Evolutionary conservation across 352 stramenopile genomes (phyloP).

Genomic region (Pythium phragmiticola): DNA sequence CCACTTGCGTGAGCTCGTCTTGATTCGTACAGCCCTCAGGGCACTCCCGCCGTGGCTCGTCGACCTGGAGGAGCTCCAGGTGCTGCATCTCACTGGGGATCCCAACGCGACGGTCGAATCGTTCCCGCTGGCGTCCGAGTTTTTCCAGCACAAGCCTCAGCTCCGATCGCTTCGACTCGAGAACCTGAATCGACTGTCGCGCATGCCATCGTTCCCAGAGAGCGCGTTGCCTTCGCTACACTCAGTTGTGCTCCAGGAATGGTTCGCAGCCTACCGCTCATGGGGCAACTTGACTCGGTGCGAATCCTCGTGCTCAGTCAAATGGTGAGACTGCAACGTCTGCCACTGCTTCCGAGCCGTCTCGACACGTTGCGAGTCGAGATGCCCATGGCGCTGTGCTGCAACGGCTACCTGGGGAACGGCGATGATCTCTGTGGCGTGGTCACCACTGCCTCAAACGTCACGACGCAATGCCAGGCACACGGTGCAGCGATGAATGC

Average conservation of each 20-base stretch:
- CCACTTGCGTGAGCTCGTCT: constrained; percentile 11
- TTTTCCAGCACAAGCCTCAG: constrained; percentile 3
- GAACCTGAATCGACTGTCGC: background rate
- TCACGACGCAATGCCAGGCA: background rate
- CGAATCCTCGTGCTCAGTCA: background rate
- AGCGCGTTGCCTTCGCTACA: background rate
- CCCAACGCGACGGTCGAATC: constrained; percentile 5
- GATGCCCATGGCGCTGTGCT: constrained; percentile 21
- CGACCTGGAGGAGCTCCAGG: constrained; percentile 13
- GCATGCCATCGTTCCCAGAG: constrained; percentile 10
- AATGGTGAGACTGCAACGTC: constrained; percentile 7
- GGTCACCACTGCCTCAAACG: background rate
- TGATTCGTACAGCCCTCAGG: constrained; percentile 2
- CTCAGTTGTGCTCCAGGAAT: constrained; percentile 1
- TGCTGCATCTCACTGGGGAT: constrained; percentile 20
- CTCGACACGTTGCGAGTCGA: constrained; percentile 6
- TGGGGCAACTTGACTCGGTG: constrained; percentile 6
- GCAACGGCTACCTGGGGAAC: constrained; percentile 22
- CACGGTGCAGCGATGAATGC: background rate
- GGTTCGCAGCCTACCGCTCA: constrained; percentile 15
- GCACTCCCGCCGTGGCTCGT: constrained; percentile 15
- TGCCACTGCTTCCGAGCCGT: constrained; percentile 10
- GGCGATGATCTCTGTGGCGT: too few species aligned
- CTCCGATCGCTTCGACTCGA: constrained; percentile 8
- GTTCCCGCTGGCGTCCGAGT: constrained; percentile 10